Percentiles rank a stretch among this genome's conserved stretches.
These are phyloP conservation scores for Gryganskiella cystojenkinii DNA, from an alignment of 192 early-diverging fungal genomes.

Conservation along the genomic window DNA sequence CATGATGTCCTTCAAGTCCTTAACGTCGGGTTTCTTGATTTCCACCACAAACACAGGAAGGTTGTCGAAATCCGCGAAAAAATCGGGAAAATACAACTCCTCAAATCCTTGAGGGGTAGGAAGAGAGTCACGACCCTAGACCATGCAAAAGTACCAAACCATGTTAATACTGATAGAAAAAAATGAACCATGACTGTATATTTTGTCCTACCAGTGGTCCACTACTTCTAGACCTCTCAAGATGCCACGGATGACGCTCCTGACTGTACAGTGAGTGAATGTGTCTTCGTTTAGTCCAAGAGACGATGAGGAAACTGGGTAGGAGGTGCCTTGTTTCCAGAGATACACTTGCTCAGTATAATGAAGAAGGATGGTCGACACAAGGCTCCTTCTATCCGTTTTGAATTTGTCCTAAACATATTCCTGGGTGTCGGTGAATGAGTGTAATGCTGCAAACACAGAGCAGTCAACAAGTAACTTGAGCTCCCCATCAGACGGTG, in stretches of 20 bases:
- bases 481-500: not conserved
- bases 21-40: conserved; percentile 19
- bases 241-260: conserved; percentile 1
- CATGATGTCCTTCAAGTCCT: no score
- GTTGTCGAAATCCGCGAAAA: conserved; percentile 1
- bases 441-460: not conserved
- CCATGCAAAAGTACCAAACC: no score
- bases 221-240: conserved; percentile 7
- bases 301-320: not conserved
- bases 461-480: not conserved
- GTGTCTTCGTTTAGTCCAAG: conserved; percentile 5
- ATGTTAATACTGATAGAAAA: no score
- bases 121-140: no score
- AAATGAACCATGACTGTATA: not conserved
- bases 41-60: conserved; percentile 2
- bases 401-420: not conserved
- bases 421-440: not conserved
- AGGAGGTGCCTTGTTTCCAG: not conserved
- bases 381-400: not conserved
- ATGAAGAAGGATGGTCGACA: not conserved
- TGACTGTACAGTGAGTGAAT: conserved; percentile 6
- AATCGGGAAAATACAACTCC: conserved; percentile 14
- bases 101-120: conserved; percentile 11
- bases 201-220: conserved; percentile 22
- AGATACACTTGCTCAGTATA: not conserved